Base-by-base conservation (phyloP, 2,329 filamentous ascomycete species). In the Epichloe hybrida region DNA sequence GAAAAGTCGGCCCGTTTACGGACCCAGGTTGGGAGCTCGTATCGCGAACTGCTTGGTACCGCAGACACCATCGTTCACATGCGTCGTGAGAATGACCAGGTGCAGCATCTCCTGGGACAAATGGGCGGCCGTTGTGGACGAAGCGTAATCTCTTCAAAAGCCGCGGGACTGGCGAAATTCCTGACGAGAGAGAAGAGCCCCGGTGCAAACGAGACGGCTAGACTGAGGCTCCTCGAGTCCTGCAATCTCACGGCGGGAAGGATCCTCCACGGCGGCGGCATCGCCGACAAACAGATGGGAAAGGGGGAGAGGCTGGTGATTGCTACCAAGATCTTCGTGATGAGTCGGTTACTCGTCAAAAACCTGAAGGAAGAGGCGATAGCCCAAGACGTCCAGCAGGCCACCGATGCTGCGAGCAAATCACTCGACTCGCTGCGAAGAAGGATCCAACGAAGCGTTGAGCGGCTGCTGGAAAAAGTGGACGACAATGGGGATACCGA, bases 51-150 rank as follows among this genome's bases (percentile, higher is more conserved):
- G 8, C 80, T 97, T 27, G 87, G 87, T 49, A 96, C 91, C 0
- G 91, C 91, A 50, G 90, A 96, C 68, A 83, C 83, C n/a, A 97
- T 97, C 57, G 85, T 96, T 50, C 78, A 83, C 54, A 95, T 97
- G 88, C 85, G 88, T 57, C 69, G 69, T 39, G 82, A 91, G 62
- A 91, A 93, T 69, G 78, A 83, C 54, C 70, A 73, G 12, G 84
- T 88, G 15, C 88, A 95, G 66, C 71, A 74, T 5, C 78, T 82
- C 38, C 74, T 97, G 48, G 77, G 77, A 15, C 74, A 75, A 53
- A 84, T 95, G 70, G 87, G 88, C 44, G 78, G 79, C 41, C 79
- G 80, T 51, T 96, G 91, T 67, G 89, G 90, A 48, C 78, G 87
- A 38, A 72, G 76, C 49, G 74, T 83, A 27, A 73, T 95, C 23